Evolutionary conservation across 495 filamentous ascomycete genomes (phyloP).

Genomic region (Podospora pseudoanserina): DNA sequence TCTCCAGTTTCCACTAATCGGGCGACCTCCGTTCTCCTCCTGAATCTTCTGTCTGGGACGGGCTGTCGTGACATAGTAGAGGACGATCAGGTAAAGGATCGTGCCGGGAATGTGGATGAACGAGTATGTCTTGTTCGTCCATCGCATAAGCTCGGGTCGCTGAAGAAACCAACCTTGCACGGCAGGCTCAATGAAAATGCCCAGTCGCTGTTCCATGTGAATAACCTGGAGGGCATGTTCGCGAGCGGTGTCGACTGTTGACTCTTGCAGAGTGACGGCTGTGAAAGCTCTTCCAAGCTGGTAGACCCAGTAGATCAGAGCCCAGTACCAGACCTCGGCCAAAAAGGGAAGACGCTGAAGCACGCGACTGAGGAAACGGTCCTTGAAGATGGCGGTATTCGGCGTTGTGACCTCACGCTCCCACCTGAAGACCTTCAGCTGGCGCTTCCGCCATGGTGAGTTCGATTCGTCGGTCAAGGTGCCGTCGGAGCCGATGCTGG

Average conservation of each 20-base stretch:
- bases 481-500: conserved; percentile 24
- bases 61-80: conserved; percentile 64
- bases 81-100: conserved; percentile 61
- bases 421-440: conserved; percentile 25
- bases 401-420: conserved; percentile 27
- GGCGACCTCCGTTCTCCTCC: conserved; percentile 29
- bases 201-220: conserved; percentile 61
- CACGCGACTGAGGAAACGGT: conserved; percentile 43
- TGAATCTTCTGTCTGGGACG: conserved; percentile 37
- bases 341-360: conserved; percentile 70
- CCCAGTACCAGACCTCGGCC: conserved; percentile 81
- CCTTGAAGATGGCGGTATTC: conserved; percentile 28
- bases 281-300: conserved; percentile 45
- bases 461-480: conserved; percentile 20
- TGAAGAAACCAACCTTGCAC: conserved; percentile 55
- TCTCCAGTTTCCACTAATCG: conserved; percentile 40
- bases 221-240: conserved; percentile 55
- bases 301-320: conserved; percentile 56
- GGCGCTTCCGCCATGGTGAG: conserved; percentile 21
- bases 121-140: conserved; percentile 65
- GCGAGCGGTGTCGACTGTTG: conserved; percentile 47
- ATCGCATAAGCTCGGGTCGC: conserved; percentile 27
- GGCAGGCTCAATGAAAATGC: conserved; percentile 58
- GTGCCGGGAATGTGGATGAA: conserved; percentile 82
- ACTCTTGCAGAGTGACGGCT: conserved; percentile 54